Conservation (phyloP, 2,329 filamentous ascomycete genomes). For the Botrytis elliptica region DNA sequence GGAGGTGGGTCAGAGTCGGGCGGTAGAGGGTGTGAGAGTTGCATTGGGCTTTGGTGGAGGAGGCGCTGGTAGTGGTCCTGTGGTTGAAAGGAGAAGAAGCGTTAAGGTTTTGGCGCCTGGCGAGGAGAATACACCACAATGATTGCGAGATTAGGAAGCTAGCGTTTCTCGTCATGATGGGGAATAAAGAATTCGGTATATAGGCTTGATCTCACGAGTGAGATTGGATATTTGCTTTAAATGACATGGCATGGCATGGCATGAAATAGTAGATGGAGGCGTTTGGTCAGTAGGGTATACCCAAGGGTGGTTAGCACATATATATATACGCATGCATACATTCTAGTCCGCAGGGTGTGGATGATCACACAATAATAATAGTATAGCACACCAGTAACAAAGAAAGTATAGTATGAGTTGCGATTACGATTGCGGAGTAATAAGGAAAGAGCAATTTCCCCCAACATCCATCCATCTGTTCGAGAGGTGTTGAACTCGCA, state of each 20-base stretch:
- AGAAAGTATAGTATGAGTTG: background rate
- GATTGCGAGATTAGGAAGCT: background rate
- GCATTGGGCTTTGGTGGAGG: conserved; percentile 41
- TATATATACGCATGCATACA: background rate
- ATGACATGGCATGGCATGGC: background rate
- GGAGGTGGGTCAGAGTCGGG: conserved; percentile 58
- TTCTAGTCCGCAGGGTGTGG: background rate
- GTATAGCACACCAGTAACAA: background rate
- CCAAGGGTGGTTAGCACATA: background rate
- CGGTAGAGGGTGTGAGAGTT: conserved; percentile 60
- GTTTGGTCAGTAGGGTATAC: conserved; percentile 18
- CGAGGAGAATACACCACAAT: conserved; percentile 26
- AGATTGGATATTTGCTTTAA: background rate
- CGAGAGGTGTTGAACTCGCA: background rate
- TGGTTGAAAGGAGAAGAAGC: conserved; percentile 60
- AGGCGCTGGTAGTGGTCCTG: conserved; percentile 31
- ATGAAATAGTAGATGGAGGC: conserved; percentile 8
- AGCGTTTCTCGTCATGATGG: background rate
- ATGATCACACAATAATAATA: background rate
- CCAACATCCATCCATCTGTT: background rate
- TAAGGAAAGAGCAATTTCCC: background rate
- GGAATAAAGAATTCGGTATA: background rate
- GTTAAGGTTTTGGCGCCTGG: conserved; percentile 55
- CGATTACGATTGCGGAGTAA: background rate
- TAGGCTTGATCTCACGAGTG: background rate